Conservation (phyloP, 306 rosid genomes). For the Citrullus amarus region DNA sequence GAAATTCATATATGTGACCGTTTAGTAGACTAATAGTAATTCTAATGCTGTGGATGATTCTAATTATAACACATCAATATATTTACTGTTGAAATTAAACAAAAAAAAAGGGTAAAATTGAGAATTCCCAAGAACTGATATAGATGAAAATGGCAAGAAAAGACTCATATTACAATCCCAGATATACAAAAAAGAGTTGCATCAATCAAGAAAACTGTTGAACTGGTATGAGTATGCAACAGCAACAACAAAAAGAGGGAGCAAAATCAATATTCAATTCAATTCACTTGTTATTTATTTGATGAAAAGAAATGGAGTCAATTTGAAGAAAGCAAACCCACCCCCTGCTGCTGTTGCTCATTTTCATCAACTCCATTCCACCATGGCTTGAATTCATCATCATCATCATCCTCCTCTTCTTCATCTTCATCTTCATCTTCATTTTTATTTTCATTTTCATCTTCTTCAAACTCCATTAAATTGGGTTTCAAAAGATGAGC, state of each 20-base stretch:
- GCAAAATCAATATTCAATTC: background rate
- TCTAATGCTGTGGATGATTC: background rate
- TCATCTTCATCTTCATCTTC: background rate
- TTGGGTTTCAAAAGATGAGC: slow-evolving; percentile 21
- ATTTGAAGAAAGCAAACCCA: slow-evolving; percentile 10
- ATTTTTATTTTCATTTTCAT: background rate
- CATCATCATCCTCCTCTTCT: slow-evolving; percentile 14
- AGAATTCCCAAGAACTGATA: background rate
- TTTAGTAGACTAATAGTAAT: background rate
- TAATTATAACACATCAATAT: background rate
- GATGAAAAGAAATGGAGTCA: background rate
- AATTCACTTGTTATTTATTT: background rate
- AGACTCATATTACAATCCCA: background rate
- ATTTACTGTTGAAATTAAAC: background rate
- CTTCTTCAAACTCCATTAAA: slow-evolving; percentile 2
- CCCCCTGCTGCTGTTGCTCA: slow-evolving; percentile 20
- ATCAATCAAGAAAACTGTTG: background rate
- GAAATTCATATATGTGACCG: too few relatives aligned
- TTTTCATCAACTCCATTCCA: slow-evolving; percentile 18
- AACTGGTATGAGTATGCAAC: background rate
- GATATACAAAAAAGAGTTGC: background rate
- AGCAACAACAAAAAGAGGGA: background rate
- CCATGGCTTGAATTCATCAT: slow-evolving; percentile 21
- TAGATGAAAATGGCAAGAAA: background rate
- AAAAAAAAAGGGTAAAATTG: background rate